Evolutionary conservation across 148 eudicot genomes (phyloP), one percentile per base, ranked within the genome.

Genomic region (Fagopyrum esculentum): DNA sequence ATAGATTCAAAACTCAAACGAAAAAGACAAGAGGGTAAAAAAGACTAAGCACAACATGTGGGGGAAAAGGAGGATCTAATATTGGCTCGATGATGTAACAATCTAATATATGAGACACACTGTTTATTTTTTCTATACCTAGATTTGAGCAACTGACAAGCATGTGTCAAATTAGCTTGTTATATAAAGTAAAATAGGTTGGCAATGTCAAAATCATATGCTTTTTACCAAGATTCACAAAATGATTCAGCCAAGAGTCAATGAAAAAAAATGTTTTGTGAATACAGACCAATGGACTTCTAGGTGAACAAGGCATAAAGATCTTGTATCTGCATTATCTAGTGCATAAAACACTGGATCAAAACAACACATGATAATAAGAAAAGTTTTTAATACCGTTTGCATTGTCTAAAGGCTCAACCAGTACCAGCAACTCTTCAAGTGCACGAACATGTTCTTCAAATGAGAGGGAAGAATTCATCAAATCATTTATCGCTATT

Each of bases 381-480:
- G 30, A n/a, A 64, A 35, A 64, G 0, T 40, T 17, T 45, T 30
- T 70, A 19, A 19, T 83, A 93, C 98, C 97, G 77, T 86, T 93
- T 80, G 98, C 98, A 79, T 91, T 94, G 82, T 94, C 93, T 50
- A 94, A 86, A 61, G 91, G 91, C 86, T 94, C 97, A 72, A 94
- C 98, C 72, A 94, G 96, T 75, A 86, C 63, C 82, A 88, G 78
- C 74, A 94, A 97, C 76, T 94, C 98, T 79, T 89, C 84, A 57
- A 91, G 81, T 60, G 95, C 95, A 59, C 87, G 97, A 48, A 83
- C 85, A 74, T 78, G 97, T 74, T 88, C 93, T 79, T 86, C 91
- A 83, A 88, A 74, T 74, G 88, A 56, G 72, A 91, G 57, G 46
- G 98, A 88, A 45, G 85, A 86, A 85, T 94, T 91, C 78, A 86